A percentile compares a stretch with the other conserved stretches of the same genome.
phyloP scores from a whole-genome alignment of 1,284 basidiomycete genomes.

The Leccinum solheimii region DNA sequence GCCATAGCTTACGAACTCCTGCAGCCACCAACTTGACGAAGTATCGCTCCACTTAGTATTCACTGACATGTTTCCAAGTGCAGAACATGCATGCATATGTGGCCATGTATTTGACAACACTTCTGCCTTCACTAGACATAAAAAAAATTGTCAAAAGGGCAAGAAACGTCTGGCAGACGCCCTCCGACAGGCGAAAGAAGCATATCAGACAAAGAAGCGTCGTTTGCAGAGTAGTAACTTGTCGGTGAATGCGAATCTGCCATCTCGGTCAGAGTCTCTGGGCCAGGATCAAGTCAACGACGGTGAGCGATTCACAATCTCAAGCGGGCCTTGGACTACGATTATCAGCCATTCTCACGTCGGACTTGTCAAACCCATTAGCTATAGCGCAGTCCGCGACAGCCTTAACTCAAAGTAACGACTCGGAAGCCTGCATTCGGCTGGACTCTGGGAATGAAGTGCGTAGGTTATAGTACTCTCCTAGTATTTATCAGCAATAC shows the following conservation, averaged over 20 bases:
- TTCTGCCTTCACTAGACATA: neutral
- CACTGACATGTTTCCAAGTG: neutral
- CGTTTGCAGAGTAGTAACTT: neutral
- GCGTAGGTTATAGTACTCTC: neutral
- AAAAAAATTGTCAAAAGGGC: neutral
- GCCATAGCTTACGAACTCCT: too few species aligned
- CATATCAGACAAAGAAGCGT: neutral
- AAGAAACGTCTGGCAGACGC: neutral
- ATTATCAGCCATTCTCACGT: too few species aligned
- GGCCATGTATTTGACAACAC: neutral
- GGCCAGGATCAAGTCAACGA: neutral
- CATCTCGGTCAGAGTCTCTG: neutral
- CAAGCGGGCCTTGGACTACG: too few species aligned
- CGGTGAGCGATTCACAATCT: neutral
- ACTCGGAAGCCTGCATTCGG: too few species aligned
- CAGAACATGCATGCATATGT: neutral
- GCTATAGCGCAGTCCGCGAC: too few species aligned
- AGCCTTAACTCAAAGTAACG: too few species aligned
- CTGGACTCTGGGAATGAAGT: neutral
- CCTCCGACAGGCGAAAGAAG: neutral
- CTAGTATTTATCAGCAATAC: neutral
- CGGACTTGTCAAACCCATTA: too few species aligned
- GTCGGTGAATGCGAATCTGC: neutral
- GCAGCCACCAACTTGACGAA: too few species aligned
- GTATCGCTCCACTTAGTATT: too few species aligned